phyloP scores from a whole-genome alignment of 805 yeast genomes.

The Yarrowia porcina region DNA sequence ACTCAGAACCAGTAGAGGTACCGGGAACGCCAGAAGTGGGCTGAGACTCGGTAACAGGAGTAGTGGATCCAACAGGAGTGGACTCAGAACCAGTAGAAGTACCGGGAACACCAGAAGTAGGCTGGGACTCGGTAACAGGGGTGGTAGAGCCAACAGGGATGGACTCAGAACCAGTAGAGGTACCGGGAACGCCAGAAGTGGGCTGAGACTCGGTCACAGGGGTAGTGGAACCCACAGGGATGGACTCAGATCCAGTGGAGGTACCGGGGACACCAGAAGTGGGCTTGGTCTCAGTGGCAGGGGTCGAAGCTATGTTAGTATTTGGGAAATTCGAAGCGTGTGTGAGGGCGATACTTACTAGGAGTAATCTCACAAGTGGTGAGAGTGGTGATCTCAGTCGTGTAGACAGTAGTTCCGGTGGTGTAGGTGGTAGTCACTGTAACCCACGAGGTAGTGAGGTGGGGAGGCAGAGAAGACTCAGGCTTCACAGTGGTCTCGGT shows the following conservation, averaged over 20 bases:
- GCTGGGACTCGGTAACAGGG: too few species aligned
- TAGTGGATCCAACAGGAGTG: background rate
- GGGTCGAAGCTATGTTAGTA: background rate
- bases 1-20: too few species aligned
- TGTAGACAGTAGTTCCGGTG: background rate
- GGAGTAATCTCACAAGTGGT: constrained; percentile 3
- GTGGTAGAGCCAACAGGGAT: background rate
- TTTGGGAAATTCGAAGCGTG: background rate
- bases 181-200: background rate
- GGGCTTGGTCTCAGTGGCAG: background rate
- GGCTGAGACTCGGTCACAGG: too few species aligned
- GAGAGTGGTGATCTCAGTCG: background rate
- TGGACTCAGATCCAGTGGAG: too few species aligned
- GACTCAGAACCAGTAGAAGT: background rate
- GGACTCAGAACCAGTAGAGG: background rate
- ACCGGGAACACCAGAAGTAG: too few species aligned
- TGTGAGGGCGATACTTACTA: background rate
- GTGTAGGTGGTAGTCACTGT: background rate
- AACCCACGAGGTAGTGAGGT: background rate
- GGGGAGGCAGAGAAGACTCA: background rate
- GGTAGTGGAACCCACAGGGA: too few species aligned
- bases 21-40: too few species aligned
- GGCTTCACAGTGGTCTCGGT: too few species aligned
- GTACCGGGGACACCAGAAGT: background rate
- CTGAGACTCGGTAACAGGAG: too few species aligned